Base-by-base conservation (phyloP, 2,329 filamentous ascomycete genomes). In the Sodiomyces alkalinus region DNA sequence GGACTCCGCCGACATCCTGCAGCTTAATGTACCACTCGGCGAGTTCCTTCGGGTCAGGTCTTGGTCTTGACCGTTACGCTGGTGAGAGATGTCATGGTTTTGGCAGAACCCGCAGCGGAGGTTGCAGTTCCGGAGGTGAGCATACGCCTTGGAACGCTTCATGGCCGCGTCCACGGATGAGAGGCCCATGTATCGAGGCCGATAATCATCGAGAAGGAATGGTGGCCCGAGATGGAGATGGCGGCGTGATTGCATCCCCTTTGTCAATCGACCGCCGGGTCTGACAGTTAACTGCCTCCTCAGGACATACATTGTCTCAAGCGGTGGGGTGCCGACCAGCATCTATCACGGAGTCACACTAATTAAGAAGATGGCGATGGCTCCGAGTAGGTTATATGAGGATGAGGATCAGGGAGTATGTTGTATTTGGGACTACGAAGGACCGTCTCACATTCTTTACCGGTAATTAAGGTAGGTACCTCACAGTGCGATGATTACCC, bases 21-120 rank as follows among this genome's bases (percentile, higher is more conserved):
- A 92, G 56, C 53, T 90, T 90, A 32, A 90, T 42, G 51, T 78
- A 86, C 82, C 82, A 90, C 29, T 79, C 74, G 5, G 67, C 82
- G 4, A 92, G 64, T 45, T 85, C 68, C 47, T 86, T 79, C 0
- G 80, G 79, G 74, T 79, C 17, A 90, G 55, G 39, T 86, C 76
- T 52, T 82, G 55, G 39, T 86, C 76, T 52, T 82, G 78, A 1
- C 82, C 81, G 25, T 82, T 82, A n/a, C 72, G 67, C 49, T 80
- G 71, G 44, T 90, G 82, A 0, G 80, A 67, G 27, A 92, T 92
- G 42, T 87, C 80, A 46, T 82, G 68, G 48, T 90, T 90, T 49
- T 87, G 80, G 48, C 79, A 86, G 38, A 74, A 80, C 15, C 79
- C 71, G 46, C 82, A 90, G 19, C 78, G 61, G 36, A 83, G 47